Conservation (phyloP, 2,329 filamentous ascomycete species). For the Didymella lethalis region DNA sequence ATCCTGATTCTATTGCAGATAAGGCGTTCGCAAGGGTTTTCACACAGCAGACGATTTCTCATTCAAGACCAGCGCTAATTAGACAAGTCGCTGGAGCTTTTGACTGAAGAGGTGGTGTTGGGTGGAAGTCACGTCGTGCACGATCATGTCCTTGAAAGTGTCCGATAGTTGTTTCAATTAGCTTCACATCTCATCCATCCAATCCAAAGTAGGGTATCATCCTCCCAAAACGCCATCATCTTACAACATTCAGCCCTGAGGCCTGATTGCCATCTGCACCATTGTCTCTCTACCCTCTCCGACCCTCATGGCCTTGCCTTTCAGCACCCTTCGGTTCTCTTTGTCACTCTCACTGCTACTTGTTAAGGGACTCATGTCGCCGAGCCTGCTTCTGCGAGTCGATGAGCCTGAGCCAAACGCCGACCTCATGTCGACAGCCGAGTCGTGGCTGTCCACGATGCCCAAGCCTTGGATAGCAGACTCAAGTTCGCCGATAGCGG, state of each 20-base stretch:
- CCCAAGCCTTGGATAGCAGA: conserved; percentile 41
- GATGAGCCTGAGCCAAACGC: conserved; percentile 12
- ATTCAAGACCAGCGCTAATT: too few relatives aligned
- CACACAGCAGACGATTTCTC: too few relatives aligned
- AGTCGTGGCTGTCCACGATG: conserved; percentile 37
- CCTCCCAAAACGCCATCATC: conserved; percentile 12
- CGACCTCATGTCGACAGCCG: conserved; percentile 33
- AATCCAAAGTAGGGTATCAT: conserved; percentile 22
- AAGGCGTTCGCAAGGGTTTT: too few relatives aligned
- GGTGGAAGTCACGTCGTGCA: background rate
- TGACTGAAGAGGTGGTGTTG: too few relatives aligned
- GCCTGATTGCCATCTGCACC: conserved; percentile 37
- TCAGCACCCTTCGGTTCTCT: conserved; percentile 37
- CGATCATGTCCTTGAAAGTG: background rate
- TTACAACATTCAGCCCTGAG: conserved; percentile 4
- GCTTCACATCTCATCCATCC: background rate
- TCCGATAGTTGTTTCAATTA: background rate
- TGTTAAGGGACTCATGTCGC: conserved; percentile 8
- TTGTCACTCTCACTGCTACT: conserved; percentile 37
- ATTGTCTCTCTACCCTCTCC: conserved; percentile 31
- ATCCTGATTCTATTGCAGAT: too few relatives aligned
- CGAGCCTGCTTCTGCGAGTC: conserved; percentile 7
- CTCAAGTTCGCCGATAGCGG: conserved; percentile 37
- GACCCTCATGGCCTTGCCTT: conserved; percentile 35
- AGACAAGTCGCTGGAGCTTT: too few relatives aligned